These are phyloP conservation scores for Hypocreales sp. DNA, from an alignment of 2,329 filamentous ascomycete species.

Conservation along the genomic window DNA sequence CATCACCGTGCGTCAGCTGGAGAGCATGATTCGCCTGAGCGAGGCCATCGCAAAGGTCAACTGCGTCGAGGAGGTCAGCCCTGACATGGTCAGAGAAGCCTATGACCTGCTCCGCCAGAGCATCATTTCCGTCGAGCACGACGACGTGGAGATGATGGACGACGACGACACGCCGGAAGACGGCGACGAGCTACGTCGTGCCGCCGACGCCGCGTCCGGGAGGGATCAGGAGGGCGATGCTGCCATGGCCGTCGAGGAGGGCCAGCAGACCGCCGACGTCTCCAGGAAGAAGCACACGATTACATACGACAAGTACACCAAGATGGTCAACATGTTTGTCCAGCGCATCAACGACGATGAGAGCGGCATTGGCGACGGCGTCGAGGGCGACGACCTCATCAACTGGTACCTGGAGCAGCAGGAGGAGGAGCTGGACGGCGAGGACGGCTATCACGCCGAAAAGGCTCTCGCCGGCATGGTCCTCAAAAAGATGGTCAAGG, in stretches of 20 bases:
- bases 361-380: constrained; percentile 57
- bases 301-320: constrained; percentile 88
- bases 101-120: constrained; percentile 83
- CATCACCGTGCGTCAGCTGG: constrained; percentile 91
- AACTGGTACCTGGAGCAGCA: constrained; percentile 88
- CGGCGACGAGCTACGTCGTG: constrained; percentile 26
- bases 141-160: constrained; percentile 89
- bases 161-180: constrained; percentile 39
- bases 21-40: constrained; percentile 86
- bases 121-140: constrained; percentile 96
- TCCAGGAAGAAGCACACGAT: constrained; percentile 61
- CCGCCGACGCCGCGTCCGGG: constrained; percentile 23
- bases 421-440: constrained; percentile 64
- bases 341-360: constrained; percentile 76
- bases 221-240: constrained; percentile 31
- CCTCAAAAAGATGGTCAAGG: constrained; percentile 90
- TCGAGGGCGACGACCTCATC: constrained; percentile 67
- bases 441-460: constrained; percentile 71
- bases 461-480: constrained; percentile 65
- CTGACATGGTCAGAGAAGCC: constrained; percentile 78
- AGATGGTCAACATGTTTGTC: constrained; percentile 77
- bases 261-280: constrained; percentile 19
- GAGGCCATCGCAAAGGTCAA: constrained; percentile 98
- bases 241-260: constrained; percentile 22
- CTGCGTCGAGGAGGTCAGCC: constrained; percentile 78